Evolutionary conservation across 1,139 yeast species (phyloP), one percentile per base, ranked within the genome.

Genomic region (Suhomyces terraborum): DNA sequence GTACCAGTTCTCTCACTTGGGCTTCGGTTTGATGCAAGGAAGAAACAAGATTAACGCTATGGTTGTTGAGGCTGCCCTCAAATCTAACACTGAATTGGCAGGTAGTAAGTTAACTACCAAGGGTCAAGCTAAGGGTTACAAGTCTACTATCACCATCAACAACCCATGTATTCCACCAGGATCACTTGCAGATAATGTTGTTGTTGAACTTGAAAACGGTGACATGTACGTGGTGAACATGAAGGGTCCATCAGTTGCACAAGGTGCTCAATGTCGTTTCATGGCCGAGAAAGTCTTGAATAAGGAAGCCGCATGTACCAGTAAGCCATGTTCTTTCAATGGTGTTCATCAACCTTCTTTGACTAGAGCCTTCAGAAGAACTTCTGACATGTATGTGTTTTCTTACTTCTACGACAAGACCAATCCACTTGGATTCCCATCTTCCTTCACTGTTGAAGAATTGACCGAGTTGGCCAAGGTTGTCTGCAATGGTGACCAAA

Each of bases 271-370:
- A 64, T 93, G 99, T 67, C 80, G 97, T 52, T 76, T 73, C 58
- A 64, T 93, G 38, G 89, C 98, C 5, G 98, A 93, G 61, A 63
- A 75, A 45, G 80, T 88, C 24, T 76, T 93, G 61, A 85, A 88
- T 65, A 91, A 91, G 67, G 96, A 89, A 29, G 75, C 78, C 10
- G 80, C 75, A 47, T 93, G 99, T 72, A 61, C 69, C 2, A 59
- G 73, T 32, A 78, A 80, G 47, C 95, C 98, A 38, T 93, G 99
- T 66, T 88, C 98, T 2, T 93, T 93, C 76, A 88, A 91, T 58
- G 98, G 99, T 55, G 84, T 89, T 40, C 95, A 93, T 62, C 98
- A 93, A 69, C 99, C 99, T 6, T 84, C 95, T 3, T 73, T 93
- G 53, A 79, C 81, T 34, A 80, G 75, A 50, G 79, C 95, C 10